Conservation (phyloP, 805 yeast genomes). For the Zygosaccharomyces gambellarensis region DNA sequence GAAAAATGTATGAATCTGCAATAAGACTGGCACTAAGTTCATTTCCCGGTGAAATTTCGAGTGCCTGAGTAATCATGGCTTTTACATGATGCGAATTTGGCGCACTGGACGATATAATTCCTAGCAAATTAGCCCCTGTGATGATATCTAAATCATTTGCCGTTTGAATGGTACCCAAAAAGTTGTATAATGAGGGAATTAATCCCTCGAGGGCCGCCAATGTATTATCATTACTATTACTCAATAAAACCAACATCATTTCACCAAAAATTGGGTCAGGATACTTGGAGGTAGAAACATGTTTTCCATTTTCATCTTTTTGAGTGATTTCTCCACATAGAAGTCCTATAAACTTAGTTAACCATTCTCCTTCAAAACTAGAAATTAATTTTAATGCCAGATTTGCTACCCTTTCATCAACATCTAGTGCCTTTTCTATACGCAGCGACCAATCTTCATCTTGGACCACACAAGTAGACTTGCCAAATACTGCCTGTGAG, state of each 20-base stretch:
- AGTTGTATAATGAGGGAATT: constrained; percentile 25
- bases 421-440: constrained; percentile 61
- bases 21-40: constrained; percentile 8
- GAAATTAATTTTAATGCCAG: constrained; percentile 14
- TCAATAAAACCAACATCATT: constrained; percentile 29
- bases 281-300: constrained; percentile 15
- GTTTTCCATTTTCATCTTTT: constrained; percentile 15
- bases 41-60: neutral
- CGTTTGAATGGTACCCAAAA: constrained; percentile 16
- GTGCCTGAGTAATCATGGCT: constrained; percentile 5
- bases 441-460: constrained; percentile 75
- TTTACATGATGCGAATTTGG: constrained; percentile 9
- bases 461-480: constrained; percentile 50
- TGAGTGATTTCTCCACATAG: constrained; percentile 37
- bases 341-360: constrained; percentile 30
- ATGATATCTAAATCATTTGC: constrained; percentile 25
- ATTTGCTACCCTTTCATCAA: constrained; percentile 46
- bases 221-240: constrained; percentile 13
- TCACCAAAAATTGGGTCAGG: constrained; percentile 36
- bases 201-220: constrained; percentile 10
- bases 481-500: constrained; percentile 55
- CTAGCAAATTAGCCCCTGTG: constrained; percentile 43
- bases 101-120: constrained; percentile 38
- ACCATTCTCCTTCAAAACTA: constrained; percentile 22
- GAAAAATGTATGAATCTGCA: constrained; percentile 21